phyloP scores from a whole-genome alignment of 148 eudicot genomes.

The Rhododendron vialii region DNA sequence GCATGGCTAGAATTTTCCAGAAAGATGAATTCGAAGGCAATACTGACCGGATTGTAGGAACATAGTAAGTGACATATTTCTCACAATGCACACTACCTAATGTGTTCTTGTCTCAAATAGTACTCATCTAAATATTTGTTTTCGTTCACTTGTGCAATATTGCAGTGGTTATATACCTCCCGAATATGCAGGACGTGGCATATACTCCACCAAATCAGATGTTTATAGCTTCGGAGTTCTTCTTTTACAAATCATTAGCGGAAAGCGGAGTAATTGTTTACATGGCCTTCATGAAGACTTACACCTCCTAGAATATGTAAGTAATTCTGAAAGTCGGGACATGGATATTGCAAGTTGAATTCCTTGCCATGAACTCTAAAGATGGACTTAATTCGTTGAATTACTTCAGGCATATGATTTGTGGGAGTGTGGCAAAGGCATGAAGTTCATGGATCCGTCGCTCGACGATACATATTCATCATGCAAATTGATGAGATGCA shows the following conservation, averaged over 20 bases:
- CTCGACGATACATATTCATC: too few species aligned
- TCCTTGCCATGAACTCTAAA: too few species aligned
- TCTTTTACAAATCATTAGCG: background rate
- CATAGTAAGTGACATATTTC: background rate
- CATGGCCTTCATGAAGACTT: background rate
- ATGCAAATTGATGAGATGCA: too few species aligned
- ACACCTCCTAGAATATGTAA: background rate
- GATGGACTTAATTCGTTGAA: background rate
- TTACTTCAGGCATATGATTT: background rate
- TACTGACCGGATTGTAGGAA: background rate
- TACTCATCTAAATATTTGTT: too few species aligned
- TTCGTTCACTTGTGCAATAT: too few species aligned
- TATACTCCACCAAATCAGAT: too few species aligned
- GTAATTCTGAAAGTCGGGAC: background rate
- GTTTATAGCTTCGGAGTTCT: background rate
- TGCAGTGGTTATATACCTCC: background rate
- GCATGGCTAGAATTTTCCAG: background rate
- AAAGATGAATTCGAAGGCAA: background rate
- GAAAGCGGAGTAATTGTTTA: background rate
- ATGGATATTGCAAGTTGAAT: background rate
- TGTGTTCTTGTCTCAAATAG: background rate
- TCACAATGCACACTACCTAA: too few species aligned
- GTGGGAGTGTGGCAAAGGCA: too few species aligned
- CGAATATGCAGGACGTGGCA: background rate
- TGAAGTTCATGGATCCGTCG: too few species aligned